phyloP scores from a whole-genome alignment of 306 rosid species.

The Corylus heterophylla region DNA sequence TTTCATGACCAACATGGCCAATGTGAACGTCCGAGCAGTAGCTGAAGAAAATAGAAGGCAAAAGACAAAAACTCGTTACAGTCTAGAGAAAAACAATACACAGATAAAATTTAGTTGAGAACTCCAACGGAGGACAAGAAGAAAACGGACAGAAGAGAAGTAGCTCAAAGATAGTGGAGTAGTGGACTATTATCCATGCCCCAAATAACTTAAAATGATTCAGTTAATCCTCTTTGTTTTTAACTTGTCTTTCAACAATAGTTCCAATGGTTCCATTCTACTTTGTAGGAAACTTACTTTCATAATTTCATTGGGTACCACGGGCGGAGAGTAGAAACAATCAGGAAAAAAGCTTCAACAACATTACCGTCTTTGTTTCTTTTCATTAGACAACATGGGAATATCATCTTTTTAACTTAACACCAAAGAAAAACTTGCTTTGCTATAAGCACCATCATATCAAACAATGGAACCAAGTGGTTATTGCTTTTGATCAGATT shows the following conservation, averaged over 20 bases:
- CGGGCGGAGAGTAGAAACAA: neutral
- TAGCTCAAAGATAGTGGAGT: neutral
- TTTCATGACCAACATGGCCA: slow-evolving; percentile 74
- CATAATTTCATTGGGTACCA: neutral
- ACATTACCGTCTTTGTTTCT: neutral
- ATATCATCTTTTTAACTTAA: neutral
- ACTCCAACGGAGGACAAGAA: neutral
- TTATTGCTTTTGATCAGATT: neutral
- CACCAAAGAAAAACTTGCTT: neutral
- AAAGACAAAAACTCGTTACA: slow-evolving; percentile 6
- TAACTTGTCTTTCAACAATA: neutral
- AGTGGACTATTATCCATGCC: neutral
- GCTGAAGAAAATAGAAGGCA: slow-evolving; percentile 31
- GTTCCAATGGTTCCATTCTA: neutral
- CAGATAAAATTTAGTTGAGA: slow-evolving; percentile 18
- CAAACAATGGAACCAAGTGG: neutral
- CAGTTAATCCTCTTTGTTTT: neutral
- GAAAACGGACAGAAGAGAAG: neutral
- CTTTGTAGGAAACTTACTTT: neutral
- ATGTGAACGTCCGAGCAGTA: slow-evolving; percentile 72
- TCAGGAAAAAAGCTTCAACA: neutral
- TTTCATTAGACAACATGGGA: slow-evolving; percentile 1
- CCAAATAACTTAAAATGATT: neutral
- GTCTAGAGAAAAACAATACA: neutral
- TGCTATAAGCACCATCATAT: neutral